These are phyloP conservation scores for Saccharomycopsis hybrid DNA, from an alignment of 1,139 yeast species.

Conservation along the genomic window DNA sequence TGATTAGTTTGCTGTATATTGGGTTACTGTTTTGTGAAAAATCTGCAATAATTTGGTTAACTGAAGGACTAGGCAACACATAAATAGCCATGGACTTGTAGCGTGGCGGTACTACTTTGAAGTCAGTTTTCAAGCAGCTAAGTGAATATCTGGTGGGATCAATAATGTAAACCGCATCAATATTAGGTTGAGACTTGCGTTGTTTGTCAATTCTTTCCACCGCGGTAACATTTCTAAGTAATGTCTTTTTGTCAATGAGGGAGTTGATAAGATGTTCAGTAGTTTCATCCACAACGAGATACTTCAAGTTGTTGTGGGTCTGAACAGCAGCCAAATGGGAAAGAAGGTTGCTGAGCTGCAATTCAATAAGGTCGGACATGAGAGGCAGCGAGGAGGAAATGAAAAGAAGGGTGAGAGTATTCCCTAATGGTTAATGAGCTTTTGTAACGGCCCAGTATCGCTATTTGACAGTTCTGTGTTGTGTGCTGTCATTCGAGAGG, in stretches of 20 bases:
- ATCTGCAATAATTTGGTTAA: slow-evolving; percentile 22
- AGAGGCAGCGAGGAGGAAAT: background rate
- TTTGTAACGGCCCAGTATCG: no score
- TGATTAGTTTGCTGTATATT: slow-evolving; percentile 26
- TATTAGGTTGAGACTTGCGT: slow-evolving; percentile 42
- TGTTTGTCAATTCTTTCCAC: slow-evolving; percentile 48
- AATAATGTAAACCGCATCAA: slow-evolving; percentile 55
- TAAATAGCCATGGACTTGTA: slow-evolving; percentile 48
- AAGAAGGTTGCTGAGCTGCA: slow-evolving; percentile 28
- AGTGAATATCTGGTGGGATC: slow-evolving; percentile 48
- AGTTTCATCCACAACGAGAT: slow-evolving; percentile 36
- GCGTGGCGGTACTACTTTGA: slow-evolving; percentile 43
- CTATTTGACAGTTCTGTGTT: no score
- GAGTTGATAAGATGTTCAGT: slow-evolving; percentile 32
- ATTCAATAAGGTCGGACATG: slow-evolving; percentile 24
- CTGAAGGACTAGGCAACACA: slow-evolving; percentile 46
- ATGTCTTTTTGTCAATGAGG: slow-evolving; percentile 31
- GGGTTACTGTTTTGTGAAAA: slow-evolving; percentile 26
- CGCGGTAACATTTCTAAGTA: slow-evolving; percentile 38
- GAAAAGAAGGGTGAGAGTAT: no score
- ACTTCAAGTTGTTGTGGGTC: slow-evolving; percentile 32
- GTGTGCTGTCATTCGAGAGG: no score
- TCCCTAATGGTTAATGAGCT: no score
- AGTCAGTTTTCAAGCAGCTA: slow-evolving; percentile 57
- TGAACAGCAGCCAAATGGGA: slow-evolving; percentile 25